Evolutionary conservation across 1,284 basidiomycete genomes (phyloP).

Genomic region (Leccinum pachyderme): DNA sequence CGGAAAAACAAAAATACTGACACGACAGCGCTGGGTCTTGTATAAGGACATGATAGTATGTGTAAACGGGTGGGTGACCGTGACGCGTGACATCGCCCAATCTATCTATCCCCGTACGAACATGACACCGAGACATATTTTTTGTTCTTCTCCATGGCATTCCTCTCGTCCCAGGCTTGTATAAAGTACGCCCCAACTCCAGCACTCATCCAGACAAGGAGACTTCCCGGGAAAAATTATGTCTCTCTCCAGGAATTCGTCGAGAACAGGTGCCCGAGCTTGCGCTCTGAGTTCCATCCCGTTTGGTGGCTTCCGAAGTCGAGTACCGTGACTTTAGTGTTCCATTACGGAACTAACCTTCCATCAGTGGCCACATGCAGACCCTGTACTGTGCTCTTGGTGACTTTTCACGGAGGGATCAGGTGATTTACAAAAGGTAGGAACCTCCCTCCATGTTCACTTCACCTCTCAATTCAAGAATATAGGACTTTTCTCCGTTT

Average conservation of each 20-base stretch:
- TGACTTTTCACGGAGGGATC: constrained; percentile 73
- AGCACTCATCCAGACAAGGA: constrained; percentile 38
- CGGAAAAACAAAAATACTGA: constrained; percentile 26
- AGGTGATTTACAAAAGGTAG: constrained; percentile 63
- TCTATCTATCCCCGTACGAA: background rate
- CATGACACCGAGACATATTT: background rate
- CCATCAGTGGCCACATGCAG: constrained; percentile 65
- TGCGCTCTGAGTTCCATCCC: constrained; percentile 54
- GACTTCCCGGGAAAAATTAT: constrained; percentile 11
- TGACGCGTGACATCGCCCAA: constrained; percentile 24
- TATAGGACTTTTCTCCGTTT: constrained; percentile 55
- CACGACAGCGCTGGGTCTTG: constrained; percentile 49
- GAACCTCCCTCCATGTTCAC: constrained; percentile 11
- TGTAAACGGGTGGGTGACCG: constrained; percentile 17
- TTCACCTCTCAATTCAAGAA: constrained; percentile 5
- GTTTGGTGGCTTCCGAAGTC: constrained; percentile 74
- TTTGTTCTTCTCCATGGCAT: constrained; percentile 28
- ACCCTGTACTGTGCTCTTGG: constrained; percentile 69
- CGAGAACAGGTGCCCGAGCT: constrained; percentile 54
- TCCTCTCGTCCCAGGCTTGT: constrained; percentile 24
- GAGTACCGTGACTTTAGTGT: background rate
- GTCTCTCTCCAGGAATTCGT: constrained; percentile 53
- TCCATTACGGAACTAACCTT: constrained; percentile 8
- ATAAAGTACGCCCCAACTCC: constrained; percentile 40
- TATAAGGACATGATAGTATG: constrained; percentile 31